phyloP scores from a whole-genome alignment of 176 grass and related monocot genomes.

The Hsuehochloa calcarea region DNA sequence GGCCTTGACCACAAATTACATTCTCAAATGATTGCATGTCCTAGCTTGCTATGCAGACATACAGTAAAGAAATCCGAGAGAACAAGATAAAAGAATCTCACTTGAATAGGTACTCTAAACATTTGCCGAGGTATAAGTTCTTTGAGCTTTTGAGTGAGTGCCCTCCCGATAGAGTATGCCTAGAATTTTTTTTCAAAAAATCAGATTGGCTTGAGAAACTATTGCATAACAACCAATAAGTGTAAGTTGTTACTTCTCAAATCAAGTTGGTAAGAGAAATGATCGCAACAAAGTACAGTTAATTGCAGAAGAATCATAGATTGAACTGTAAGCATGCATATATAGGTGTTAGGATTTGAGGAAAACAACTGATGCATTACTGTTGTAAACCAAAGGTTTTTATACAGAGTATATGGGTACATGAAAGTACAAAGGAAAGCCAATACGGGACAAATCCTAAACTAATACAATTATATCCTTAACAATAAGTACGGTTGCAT shows the following conservation, averaged over 20 bases:
- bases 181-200: slow-evolving; percentile 32
- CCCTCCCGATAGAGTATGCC: slow-evolving; percentile 92
- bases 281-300: not conserved
- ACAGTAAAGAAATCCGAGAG: slow-evolving; percentile 28
- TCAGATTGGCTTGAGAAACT: slow-evolving; percentile 18
- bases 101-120: slow-evolving; percentile 98
- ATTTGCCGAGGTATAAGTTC: slow-evolving; percentile 97
- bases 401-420: not conserved
- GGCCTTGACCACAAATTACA: slow-evolving; percentile 9
- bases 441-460: not conserved
- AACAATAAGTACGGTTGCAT: slow-evolving; percentile 13
- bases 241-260: not conserved
- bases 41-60: slow-evolving; percentile 27
- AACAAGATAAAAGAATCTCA: slow-evolving; percentile 41
- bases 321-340: slow-evolving; percentile 1
- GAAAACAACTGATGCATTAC: not conserved
- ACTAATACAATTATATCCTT: slow-evolving; percentile 10
- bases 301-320: not conserved
- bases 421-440: not conserved
- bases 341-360: not conserved
- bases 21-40: not conserved
- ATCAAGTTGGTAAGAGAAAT: slow-evolving; percentile 11
- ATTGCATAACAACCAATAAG: not conserved
- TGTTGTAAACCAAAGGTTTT: not conserved
- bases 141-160: slow-evolving; percentile 86